A percentile compares a stretch with the other conserved stretches of the same genome.
Evolutionary conservation across 2,329 filamentous ascomycete species (phyloP).

Genomic region (Beauveria medogensis): DNA sequence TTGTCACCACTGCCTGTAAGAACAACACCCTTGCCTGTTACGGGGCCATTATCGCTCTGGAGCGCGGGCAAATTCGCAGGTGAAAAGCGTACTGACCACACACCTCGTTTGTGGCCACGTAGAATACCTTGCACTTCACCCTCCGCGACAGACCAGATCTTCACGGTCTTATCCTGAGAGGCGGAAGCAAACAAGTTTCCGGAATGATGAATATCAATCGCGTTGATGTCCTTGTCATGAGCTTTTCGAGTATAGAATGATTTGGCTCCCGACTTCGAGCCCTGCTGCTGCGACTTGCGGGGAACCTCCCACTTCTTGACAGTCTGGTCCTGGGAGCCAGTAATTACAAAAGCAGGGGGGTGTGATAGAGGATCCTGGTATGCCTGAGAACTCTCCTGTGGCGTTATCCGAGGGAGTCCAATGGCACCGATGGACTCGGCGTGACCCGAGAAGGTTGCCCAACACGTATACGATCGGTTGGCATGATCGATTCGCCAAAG

Average conservation of each 20-base stretch:
- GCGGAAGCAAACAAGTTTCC: constrained; percentile 86
- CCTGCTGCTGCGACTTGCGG: constrained; percentile 37
- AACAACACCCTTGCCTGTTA: constrained; percentile 71
- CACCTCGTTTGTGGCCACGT: constrained; percentile 84
- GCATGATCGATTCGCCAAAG: constrained; percentile 80
- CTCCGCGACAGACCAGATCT: constrained; percentile 88
- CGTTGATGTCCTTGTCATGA: constrained; percentile 98
- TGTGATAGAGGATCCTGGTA: constrained; percentile 66
- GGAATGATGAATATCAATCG: constrained; percentile 69
- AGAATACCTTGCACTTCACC: constrained; percentile 88
- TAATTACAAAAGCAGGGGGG: constrained; percentile 77
- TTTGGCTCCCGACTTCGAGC: constrained; percentile 46
- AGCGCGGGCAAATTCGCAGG: constrained; percentile 68
- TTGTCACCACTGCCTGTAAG: constrained; percentile 93
- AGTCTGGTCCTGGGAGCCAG: constrained; percentile 91
- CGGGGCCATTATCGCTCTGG: constrained; percentile 61
- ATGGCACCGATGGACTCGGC: constrained; percentile 91
- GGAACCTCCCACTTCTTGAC: constrained; percentile 89
- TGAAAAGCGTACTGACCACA: constrained; percentile 91
- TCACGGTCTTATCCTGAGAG: constrained; percentile 92
- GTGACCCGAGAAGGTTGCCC: constrained; percentile 79
- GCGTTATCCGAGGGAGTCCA: constrained; percentile 63
- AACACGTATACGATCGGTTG: constrained; percentile 68
- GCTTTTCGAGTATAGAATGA: constrained; percentile 86
- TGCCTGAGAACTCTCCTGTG: constrained; percentile 60